A percentile compares a stretch with the other conserved stretches of the same genome.
These are phyloP conservation scores for Eucalyptus tenuipes DNA, from an alignment of 345 rosid genomes.

Conservation along the genomic window DNA sequence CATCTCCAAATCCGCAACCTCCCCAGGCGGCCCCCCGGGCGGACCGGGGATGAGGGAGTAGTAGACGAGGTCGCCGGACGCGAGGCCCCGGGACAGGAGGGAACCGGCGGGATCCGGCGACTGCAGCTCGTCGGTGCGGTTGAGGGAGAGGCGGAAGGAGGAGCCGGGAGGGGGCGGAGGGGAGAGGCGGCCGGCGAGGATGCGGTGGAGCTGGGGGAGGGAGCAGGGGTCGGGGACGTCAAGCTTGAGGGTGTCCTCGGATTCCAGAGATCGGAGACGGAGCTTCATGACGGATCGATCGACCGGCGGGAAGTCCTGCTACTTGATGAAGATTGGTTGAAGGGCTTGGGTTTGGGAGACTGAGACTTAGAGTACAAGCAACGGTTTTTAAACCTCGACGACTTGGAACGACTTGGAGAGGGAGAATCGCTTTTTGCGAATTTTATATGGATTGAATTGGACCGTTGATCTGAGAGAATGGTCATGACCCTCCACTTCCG, in stretches of 20 bases:
- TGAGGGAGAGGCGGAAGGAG: slow-evolving; percentile 48
- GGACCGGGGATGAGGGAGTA: slow-evolving; percentile 19
- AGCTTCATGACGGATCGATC: slow-evolving; percentile 26
- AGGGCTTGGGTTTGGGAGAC: no score
- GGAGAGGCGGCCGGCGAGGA: background rate
- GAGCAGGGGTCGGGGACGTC: slow-evolving; percentile 24
- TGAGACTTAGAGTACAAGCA: no score
- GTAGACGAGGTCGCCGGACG: slow-evolving; percentile 60
- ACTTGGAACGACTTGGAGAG: no score
- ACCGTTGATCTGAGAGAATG: no score
- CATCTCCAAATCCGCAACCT: background rate
- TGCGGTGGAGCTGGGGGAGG: slow-evolving; percentile 22
- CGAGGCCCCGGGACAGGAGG: slow-evolving; percentile 41
- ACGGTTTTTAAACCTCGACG: no score
- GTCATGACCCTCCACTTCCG: no score
- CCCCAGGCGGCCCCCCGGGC: background rate
- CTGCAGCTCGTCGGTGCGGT: slow-evolving; percentile 48
- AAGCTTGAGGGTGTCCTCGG: slow-evolving; percentile 34
- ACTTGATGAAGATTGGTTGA: no score
- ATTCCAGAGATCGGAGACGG: slow-evolving; percentile 41
- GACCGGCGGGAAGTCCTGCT: no score
- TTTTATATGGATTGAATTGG: no score
- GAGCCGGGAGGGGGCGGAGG: background rate
- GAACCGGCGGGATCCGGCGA: slow-evolving; percentile 28
- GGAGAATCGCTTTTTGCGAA: no score